Percentiles rank a stretch among this genome's conserved stretches.
These are phyloP conservation scores for Leccinum laetum DNA, from an alignment of 1,284 basidiomycete species.

Conservation along the genomic window DNA sequence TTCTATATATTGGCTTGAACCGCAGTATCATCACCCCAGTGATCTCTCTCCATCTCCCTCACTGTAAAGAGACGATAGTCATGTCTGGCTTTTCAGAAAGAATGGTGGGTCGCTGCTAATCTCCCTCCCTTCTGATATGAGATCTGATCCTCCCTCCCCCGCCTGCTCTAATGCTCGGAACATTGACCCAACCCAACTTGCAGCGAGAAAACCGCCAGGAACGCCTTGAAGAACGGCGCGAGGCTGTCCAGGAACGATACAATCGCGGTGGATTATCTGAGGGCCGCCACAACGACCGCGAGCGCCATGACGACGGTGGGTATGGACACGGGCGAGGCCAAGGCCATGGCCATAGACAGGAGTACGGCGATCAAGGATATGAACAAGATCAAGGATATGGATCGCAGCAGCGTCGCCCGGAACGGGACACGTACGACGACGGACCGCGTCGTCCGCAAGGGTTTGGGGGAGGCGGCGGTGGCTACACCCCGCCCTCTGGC, in stretches of 20 bases:
- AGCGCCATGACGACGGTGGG: not conserved
- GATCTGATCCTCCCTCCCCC: not conserved
- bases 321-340: not conserved
- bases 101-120: not conserved
- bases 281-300: not conserved
- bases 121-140: not conserved
- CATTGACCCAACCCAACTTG: not conserved
- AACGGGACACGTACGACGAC: constrained; percentile 1
- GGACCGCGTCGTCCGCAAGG: not conserved
- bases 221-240: constrained; percentile 14
- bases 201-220: constrained; percentile 15
- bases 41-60: not conserved
- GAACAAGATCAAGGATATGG: not conserved
- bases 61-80: not conserved
- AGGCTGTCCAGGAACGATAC: constrained; percentile 10
- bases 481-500: constrained; percentile 5
- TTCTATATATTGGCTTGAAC: not conserved
- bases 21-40: constrained; percentile 6
- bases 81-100: constrained; percentile 18
- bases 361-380: not conserved
- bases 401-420: not conserved
- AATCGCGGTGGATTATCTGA: not conserved
- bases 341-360: not conserved
- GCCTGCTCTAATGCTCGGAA: not conserved
- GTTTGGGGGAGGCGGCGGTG: not conserved